Conservation (phyloP, 2,329 filamentous ascomycete species). For the Elsinoe fawcettii region DNA sequence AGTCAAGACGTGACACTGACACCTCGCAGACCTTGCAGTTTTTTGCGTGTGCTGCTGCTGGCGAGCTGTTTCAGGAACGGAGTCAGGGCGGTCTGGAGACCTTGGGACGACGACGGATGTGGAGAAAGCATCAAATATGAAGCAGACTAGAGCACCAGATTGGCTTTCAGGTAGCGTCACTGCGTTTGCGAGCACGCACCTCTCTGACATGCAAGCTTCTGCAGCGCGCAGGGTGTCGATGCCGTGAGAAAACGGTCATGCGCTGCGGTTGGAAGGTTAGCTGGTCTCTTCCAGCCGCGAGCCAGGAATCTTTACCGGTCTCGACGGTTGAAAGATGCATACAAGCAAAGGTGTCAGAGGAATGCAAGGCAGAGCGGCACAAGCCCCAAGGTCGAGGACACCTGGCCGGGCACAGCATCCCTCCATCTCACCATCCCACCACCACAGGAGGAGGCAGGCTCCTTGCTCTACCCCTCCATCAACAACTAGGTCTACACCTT, state of each 20-base stretch:
- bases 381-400: background rate
- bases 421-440: background rate
- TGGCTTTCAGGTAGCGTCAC: background rate
- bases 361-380: background rate
- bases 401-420: background rate
- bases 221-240: slow-evolving; percentile 6
- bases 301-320: background rate
- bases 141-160: background rate
- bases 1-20: slow-evolving; percentile 1
- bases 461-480: background rate
- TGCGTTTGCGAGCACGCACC: background rate
- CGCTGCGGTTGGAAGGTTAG: background rate
- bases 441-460: background rate
- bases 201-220: background rate
- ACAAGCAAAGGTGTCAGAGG: background rate
- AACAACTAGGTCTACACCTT: background rate
- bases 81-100: slow-evolving; percentile 1
- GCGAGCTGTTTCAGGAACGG: slow-evolving; percentile 13
- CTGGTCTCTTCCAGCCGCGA: background rate
- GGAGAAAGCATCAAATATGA: slow-evolving; percentile 5
- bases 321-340: background rate
- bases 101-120: background rate
- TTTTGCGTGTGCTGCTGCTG: background rate
- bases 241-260: background rate
- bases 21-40: background rate